Percentiles rank a stretch among this genome's conserved stretches.
Evolutionary conservation across 2,329 filamentous ascomycete species (phyloP).

Genomic region (Monosporascus sp.): DNA sequence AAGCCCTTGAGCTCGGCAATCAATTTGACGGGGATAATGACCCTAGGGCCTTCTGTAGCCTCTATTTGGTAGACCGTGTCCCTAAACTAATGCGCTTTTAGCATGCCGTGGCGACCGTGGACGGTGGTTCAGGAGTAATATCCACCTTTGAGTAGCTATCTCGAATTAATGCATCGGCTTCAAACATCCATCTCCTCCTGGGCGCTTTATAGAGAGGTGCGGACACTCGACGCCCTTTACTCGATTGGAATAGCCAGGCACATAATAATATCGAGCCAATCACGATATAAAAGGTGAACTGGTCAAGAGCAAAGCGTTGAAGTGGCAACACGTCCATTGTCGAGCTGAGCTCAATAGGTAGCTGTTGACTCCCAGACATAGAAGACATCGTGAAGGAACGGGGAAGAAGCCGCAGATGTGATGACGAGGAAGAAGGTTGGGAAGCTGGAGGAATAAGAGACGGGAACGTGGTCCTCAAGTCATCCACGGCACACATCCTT

Average conservation of each 20-base stretch:
- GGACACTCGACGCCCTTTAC: slow-evolving; percentile 27
- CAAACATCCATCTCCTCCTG: slow-evolving; percentile 46
- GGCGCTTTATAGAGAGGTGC: slow-evolving; percentile 44
- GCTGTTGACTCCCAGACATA: not conserved
- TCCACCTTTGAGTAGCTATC: slow-evolving; percentile 45
- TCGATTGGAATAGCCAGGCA: slow-evolving; percentile 34
- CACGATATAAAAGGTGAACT: slow-evolving; percentile 37
- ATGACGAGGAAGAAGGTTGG: not conserved
- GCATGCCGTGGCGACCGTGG: not conserved
- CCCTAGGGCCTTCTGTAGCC: slow-evolving; percentile 45
- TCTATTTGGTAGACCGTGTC: slow-evolving; percentile 47
- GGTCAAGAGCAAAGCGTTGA: slow-evolving; percentile 5
- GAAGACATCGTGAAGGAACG: not conserved
- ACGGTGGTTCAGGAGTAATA: not conserved
- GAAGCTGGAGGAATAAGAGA: not conserved
- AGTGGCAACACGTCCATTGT: not conserved
- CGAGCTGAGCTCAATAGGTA: not conserved
- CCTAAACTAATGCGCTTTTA: slow-evolving; percentile 33
- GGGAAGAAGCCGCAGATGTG: not conserved
- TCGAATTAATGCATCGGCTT: slow-evolving; percentile 40
- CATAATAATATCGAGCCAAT: slow-evolving; percentile 31
- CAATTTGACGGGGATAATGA: slow-evolving; percentile 40
- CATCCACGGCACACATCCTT: not conserved
- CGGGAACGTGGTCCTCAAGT: not conserved
- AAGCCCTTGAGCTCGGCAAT: slow-evolving; percentile 42